phyloP scores from a whole-genome alignment of 2,329 filamentous ascomycete species.

The Aureobasidium sp. region DNA sequence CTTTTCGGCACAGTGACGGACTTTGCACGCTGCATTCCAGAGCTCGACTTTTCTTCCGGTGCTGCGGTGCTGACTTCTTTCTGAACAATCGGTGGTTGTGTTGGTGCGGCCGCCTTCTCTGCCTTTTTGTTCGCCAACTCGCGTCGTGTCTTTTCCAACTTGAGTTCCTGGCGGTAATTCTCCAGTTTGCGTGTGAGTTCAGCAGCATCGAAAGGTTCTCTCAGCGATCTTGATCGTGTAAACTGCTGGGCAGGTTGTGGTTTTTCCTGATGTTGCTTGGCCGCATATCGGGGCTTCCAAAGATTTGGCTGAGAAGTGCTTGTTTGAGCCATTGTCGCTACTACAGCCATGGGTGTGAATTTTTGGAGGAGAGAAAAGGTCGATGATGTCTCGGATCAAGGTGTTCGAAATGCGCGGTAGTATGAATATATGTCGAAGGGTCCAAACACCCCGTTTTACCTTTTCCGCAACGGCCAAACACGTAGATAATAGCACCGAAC shows the following conservation, averaged over 20 bases:
- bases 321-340: slow-evolving; percentile 8
- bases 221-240: slow-evolving; percentile 2
- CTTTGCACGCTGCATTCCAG: not conserved
- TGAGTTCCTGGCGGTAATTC: slow-evolving; percentile 13
- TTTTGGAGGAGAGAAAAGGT: not conserved
- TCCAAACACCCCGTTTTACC: not conserved
- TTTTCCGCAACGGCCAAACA: not conserved
- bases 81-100: not conserved
- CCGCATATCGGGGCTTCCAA: slow-evolving; percentile 9
- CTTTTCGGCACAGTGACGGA: not conserved
- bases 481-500: slow-evolving; percentile 7
- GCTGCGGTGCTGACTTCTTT: not conserved
- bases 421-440: not conserved
- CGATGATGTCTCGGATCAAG: not conserved
- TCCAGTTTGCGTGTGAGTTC: slow-evolving; percentile 14
- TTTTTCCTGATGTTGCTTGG: slow-evolving; percentile 4
- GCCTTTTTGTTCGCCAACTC: slow-evolving; percentile 1
- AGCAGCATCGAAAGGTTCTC: slow-evolving; percentile 14
- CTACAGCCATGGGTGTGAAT: not conserved
- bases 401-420: not conserved
- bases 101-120: not conserved
- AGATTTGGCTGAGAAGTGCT: slow-evolving; percentile 8
- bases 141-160: slow-evolving; percentile 14
- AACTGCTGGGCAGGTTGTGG: slow-evolving; percentile 6
- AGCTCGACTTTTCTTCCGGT: not conserved